phyloP scores from a whole-genome alignment of 345 rosid species.

The Acer yangbiense region DNA sequence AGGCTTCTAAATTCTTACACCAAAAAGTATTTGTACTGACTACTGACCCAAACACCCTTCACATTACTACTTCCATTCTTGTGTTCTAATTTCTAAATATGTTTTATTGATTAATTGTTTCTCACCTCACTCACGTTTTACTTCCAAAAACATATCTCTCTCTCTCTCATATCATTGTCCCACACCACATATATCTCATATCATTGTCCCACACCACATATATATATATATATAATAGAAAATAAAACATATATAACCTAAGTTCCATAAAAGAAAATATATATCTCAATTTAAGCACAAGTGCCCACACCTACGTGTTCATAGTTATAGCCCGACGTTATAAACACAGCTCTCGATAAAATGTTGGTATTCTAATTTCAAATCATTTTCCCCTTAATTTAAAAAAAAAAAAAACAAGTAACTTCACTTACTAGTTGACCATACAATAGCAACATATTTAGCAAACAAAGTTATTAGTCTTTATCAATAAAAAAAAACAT shows the following conservation, averaged over 20 bases:
- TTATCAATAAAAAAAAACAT: no score
- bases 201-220: no score
- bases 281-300: no score
- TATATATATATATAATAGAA: not conserved
- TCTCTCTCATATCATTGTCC: constrained; percentile 10
- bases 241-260: not conserved
- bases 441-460: no score
- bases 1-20: not conserved
- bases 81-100: not conserved
- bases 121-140: constrained; percentile 15
- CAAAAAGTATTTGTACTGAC: not conserved
- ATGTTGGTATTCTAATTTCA: no score
- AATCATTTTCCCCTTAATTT: no score
- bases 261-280: not conserved
- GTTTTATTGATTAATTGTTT: not conserved
- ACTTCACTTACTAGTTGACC: not conserved
- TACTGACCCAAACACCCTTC: not conserved
- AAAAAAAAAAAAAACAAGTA: not conserved
- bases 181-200: not conserved
- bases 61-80: not conserved
- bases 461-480: no score
- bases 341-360: no score
- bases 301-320: no score
- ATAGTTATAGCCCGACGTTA: no score
- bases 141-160: not conserved